Percentiles rank a stretch among this genome's conserved stretches.
These are phyloP conservation scores for Coniella vitis DNA, from an alignment of 2,329 filamentous ascomycete species.

Conservation along the genomic window DNA sequence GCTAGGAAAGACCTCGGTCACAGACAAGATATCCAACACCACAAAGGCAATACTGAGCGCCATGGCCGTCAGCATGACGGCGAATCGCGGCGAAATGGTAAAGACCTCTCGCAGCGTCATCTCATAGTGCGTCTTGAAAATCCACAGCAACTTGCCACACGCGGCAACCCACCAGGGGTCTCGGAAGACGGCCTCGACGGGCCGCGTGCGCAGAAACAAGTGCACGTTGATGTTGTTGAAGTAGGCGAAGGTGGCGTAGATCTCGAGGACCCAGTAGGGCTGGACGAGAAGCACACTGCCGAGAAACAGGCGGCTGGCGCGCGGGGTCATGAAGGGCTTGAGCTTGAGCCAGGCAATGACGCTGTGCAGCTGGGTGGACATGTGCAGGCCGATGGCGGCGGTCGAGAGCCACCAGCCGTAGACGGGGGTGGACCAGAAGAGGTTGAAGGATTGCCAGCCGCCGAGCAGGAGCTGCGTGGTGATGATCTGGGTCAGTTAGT, in stretches of 20 bases:
- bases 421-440: constrained; percentile 27
- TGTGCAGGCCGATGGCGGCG: constrained; percentile 53
- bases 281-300: constrained; percentile 50
- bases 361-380: constrained; percentile 60
- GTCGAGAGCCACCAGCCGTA: constrained; percentile 59
- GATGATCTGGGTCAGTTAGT: constrained; percentile 15
- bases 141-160: constrained; percentile 51
- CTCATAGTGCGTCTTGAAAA: constrained; percentile 56
- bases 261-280: constrained; percentile 59
- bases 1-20: constrained; percentile 39
- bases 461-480: constrained; percentile 11
- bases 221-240: constrained; percentile 29
- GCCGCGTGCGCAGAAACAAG: constrained; percentile 8
- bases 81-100: constrained; percentile 56
- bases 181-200: constrained; percentile 18
- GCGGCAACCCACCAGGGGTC: constrained; percentile 67
- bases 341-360: constrained; percentile 63
- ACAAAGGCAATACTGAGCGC: constrained; percentile 53
- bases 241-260: constrained; percentile 59
- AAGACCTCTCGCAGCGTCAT: constrained; percentile 51
- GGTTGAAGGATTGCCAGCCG: constrained; percentile 25
- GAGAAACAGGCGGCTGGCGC: constrained; percentile 49
- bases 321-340: constrained; percentile 47
- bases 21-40: constrained; percentile 53
- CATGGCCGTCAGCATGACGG: constrained; percentile 55